phyloP scores from a whole-genome alignment of 176 grass and related monocot species.

The Microstegium vimineum region DNA sequence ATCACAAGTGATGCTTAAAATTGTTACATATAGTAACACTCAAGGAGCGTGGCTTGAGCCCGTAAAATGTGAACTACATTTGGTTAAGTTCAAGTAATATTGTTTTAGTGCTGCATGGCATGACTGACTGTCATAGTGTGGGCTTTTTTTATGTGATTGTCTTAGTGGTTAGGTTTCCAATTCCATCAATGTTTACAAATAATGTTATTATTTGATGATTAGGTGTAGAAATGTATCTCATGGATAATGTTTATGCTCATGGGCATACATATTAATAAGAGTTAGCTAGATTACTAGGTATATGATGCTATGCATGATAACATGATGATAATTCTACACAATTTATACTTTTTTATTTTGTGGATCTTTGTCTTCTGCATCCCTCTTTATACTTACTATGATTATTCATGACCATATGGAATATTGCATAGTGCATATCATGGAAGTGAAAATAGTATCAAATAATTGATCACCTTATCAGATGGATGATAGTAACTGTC shows the following conservation, averaged over 20 bases:
- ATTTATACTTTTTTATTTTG: background rate
- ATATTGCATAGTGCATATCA: background rate
- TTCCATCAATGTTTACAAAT: slow-evolving; percentile 7
- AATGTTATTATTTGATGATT: background rate
- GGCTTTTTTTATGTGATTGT: background rate
- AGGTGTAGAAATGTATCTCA: background rate
- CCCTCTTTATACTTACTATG: too few relatives aligned
- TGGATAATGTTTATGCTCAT: background rate
- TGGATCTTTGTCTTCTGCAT: background rate
- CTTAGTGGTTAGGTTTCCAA: background rate
- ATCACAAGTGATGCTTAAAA: background rate
- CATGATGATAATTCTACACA: background rate
- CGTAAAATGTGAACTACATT: background rate
- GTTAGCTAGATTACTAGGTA: background rate
- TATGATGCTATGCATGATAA: background rate
- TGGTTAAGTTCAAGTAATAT: slow-evolving; percentile 5
- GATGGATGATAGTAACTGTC: background rate
- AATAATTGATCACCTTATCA: background rate
- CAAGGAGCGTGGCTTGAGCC: background rate
- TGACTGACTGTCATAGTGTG: background rate
- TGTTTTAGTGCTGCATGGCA: slow-evolving; percentile 1
- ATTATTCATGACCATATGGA: too few relatives aligned
- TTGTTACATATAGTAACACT: too few relatives aligned
- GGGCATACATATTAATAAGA: background rate
- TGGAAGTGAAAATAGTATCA: background rate